Evolutionary conservation across 805 yeast genomes (phyloP).

Genomic region (Yamadazyma paraphyllophila): DNA sequence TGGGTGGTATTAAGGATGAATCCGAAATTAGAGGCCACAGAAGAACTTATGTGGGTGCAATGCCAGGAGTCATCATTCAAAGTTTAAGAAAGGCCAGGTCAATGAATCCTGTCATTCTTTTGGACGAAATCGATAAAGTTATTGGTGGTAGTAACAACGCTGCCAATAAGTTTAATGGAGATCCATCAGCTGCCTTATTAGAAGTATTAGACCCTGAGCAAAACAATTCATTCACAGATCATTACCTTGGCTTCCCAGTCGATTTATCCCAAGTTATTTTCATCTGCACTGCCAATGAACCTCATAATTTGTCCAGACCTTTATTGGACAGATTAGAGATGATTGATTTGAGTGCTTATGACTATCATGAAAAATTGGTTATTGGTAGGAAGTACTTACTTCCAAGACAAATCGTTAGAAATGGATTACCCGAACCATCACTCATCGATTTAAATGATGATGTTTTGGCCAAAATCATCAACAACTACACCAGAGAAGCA

Average conservation of each 20-base stretch:
- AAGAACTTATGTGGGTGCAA: slow-evolving; percentile 87
- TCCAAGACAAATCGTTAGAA: slow-evolving; percentile 70
- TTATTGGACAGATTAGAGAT: slow-evolving; percentile 82
- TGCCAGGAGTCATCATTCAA: slow-evolving; percentile 82
- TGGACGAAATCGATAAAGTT: slow-evolving; percentile 85
- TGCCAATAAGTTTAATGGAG: slow-evolving; percentile 60
- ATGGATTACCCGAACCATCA: slow-evolving; percentile 52
- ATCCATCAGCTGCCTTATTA: slow-evolving; percentile 84
- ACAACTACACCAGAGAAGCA: slow-evolving; percentile 76
- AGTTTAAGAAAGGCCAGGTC: slow-evolving; percentile 71
- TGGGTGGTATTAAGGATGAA: slow-evolving; percentile 88
- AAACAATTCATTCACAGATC: slow-evolving; percentile 72
- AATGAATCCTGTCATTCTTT: slow-evolving; percentile 77
- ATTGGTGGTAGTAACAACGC: slow-evolving; percentile 48
- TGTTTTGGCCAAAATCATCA: slow-evolving; percentile 60
- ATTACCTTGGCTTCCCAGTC: slow-evolving; percentile 80
- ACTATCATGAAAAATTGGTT: slow-evolving; percentile 68
- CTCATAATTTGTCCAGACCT: slow-evolving; percentile 69
- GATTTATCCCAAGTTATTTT: slow-evolving; percentile 80
- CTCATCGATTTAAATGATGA: slow-evolving; percentile 48
- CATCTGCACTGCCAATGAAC: slow-evolving; percentile 83
- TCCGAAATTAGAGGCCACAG: slow-evolving; percentile 89
- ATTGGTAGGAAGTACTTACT: slow-evolving; percentile 68
- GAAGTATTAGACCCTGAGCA: slow-evolving; percentile 93
- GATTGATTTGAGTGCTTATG: slow-evolving; percentile 76